phyloP scores from a whole-genome alignment of 257 asterid species.

The Coffea canephora region DNA sequence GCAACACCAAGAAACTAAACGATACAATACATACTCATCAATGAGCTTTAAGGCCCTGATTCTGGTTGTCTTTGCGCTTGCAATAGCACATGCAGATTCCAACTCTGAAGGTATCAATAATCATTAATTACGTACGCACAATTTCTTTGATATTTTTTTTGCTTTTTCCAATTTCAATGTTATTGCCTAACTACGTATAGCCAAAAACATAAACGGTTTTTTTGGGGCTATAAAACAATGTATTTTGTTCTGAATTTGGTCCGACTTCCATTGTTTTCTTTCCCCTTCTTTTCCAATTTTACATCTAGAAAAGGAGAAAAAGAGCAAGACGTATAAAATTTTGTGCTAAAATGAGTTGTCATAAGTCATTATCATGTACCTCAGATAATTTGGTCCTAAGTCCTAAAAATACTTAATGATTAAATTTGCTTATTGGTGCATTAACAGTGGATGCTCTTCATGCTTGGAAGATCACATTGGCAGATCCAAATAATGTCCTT shows the following conservation, averaged over 20 bases:
- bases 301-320: too few relatives aligned
- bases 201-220: background rate
- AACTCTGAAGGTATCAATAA: constrained; percentile 35
- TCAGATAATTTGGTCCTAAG: too few relatives aligned
- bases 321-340: too few relatives aligned
- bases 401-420: too few relatives aligned
- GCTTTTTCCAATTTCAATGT: background rate
- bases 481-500: constrained; percentile 52
- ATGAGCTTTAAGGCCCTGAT: constrained; percentile 20
- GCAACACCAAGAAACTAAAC: too few relatives aligned
- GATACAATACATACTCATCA: background rate
- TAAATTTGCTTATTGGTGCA: background rate
- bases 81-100: constrained; percentile 20
- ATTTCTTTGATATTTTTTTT: too few relatives aligned
- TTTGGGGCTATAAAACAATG: too few relatives aligned
- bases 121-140: background rate
- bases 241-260: too few relatives aligned
- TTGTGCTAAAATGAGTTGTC: too few relatives aligned
- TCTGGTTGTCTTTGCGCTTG: constrained; percentile 25
- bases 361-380: too few relatives aligned
- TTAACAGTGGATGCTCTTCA: constrained; percentile 39
- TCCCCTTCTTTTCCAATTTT: too few relatives aligned
- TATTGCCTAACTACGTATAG: background rate
- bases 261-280: too few relatives aligned
- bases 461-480: constrained; percentile 15